A percentile compares a stretch with the other conserved stretches of the same genome.
Conservation (phyloP, 139 green algal species). For the Mesostigma viride region DNA sequence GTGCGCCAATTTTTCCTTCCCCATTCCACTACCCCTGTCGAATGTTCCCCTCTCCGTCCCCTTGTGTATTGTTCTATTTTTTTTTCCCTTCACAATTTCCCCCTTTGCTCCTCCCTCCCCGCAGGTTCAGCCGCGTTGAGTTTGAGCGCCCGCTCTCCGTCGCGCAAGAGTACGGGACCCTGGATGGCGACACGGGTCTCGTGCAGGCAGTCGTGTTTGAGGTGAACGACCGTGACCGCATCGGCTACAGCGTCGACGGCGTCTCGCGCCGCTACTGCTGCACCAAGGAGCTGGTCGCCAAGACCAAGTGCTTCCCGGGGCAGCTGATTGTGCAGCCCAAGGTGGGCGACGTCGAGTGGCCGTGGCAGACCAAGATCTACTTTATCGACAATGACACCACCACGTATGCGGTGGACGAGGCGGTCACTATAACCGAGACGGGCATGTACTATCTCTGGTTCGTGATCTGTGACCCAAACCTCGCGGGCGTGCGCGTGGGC, state of each 20-base stretch:
- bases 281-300: slow-evolving; percentile 37
- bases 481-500: slow-evolving; percentile 37
- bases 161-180: slow-evolving; percentile 26
- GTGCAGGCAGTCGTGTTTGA: slow-evolving; percentile 52
- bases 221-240: slow-evolving; percentile 38
- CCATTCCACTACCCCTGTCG: background rate
- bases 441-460: slow-evolving; percentile 71
- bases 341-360: slow-evolving; percentile 31
- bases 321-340: slow-evolving; percentile 41
- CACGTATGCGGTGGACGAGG: slow-evolving; percentile 20
- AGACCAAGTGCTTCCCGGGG: slow-evolving; percentile 35
- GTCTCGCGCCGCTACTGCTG: slow-evolving; percentile 41
- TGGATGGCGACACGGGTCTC: slow-evolving; percentile 39
- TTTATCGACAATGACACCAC: slow-evolving; percentile 42
- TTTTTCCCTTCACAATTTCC: background rate
- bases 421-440: slow-evolving; percentile 42
- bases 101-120: background rate
- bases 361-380: slow-evolving; percentile 39
- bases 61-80: background rate
- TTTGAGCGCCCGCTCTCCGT: slow-evolving; percentile 31
- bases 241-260: slow-evolving; percentile 34
- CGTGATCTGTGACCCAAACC: slow-evolving; percentile 48
- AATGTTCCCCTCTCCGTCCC: background rate
- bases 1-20: background rate
- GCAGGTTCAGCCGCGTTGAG: slow-evolving; percentile 37